phyloP scores from a whole-genome alignment of 257 asterid genomes.

The Rehmannia glutinosa region DNA sequence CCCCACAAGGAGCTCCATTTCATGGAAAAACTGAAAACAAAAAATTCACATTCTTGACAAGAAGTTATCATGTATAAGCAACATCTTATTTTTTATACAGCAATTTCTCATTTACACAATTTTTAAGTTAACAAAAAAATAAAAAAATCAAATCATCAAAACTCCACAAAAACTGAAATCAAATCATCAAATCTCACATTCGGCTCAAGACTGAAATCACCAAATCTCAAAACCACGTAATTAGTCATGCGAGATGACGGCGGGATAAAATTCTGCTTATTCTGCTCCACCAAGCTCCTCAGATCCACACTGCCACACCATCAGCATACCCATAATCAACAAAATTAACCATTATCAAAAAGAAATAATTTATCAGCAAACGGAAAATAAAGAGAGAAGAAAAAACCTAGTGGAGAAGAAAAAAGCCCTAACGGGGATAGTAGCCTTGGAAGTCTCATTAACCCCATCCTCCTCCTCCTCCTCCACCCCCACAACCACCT shows the following conservation, averaged over 20 bases:
- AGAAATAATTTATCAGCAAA: neutral
- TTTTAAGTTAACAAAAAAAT: too few species aligned
- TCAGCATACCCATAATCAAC: slow-evolving; percentile 9
- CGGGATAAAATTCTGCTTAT: slow-evolving; percentile 68
- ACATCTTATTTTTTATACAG: neutral
- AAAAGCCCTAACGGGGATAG: slow-evolving; percentile 84
- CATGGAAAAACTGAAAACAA: neutral
- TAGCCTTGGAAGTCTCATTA: slow-evolving; percentile 28
- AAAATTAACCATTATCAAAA: neutral
- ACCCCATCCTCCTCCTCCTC: slow-evolving; percentile 40
- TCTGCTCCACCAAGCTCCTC: slow-evolving; percentile 80
- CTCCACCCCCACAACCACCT: slow-evolving; percentile 12
- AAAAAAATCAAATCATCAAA: neutral
- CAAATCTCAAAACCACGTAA: slow-evolving; percentile 82
- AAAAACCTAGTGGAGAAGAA: slow-evolving; percentile 87
- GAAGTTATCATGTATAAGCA: neutral
- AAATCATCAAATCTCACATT: slow-evolving; percentile 36
- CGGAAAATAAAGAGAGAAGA: neutral
- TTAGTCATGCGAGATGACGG: slow-evolving; percentile 92
- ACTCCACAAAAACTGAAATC: neutral
- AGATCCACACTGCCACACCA: slow-evolving; percentile 76
- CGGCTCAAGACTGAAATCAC: slow-evolving; percentile 36
- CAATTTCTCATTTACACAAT: neutral
- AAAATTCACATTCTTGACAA: neutral
- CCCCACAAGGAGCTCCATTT: too few species aligned